These are phyloP conservation scores for Yamadazyma dendronema DNA, from an alignment of 1,139 yeast species.

Conservation along the genomic window DNA sequence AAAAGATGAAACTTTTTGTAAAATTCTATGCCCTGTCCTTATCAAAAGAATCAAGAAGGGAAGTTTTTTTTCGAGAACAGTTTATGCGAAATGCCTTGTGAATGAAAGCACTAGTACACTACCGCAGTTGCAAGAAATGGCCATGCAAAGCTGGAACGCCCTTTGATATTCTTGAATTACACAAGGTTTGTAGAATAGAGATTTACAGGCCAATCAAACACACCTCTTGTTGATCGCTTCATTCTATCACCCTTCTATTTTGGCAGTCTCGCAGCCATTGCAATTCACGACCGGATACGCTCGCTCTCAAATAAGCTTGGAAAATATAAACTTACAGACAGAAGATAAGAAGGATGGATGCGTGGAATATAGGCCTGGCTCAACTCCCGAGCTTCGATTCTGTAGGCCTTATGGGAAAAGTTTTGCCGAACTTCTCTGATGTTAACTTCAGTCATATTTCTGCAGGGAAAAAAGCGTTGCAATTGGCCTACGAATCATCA, in stretches of 20 bases:
- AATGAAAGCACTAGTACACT: too few relatives aligned
- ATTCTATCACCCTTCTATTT: too few relatives aligned
- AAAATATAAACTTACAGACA: background rate
- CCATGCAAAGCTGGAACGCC: too few relatives aligned
- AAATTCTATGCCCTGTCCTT: background rate
- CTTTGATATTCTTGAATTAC: too few relatives aligned
- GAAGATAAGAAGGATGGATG: slow-evolving; percentile 15
- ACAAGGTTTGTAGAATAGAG: too few relatives aligned
- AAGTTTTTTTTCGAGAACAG: background rate
- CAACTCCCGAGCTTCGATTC: slow-evolving; percentile 8
- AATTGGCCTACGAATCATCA: slow-evolving; percentile 20
- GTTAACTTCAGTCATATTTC: slow-evolving; percentile 41
- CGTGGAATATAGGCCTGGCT: slow-evolving; percentile 13
- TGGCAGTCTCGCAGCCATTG: background rate
- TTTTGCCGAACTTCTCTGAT: slow-evolving; percentile 28
- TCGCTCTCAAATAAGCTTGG: background rate
- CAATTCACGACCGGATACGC: background rate
- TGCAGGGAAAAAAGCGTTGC: slow-evolving; percentile 48
- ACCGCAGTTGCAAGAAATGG: too few relatives aligned
- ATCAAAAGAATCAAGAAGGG: background rate
- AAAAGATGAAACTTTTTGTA: too few relatives aligned
- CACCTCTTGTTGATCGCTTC: too few relatives aligned
- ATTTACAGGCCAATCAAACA: too few relatives aligned
- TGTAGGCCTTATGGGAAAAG: slow-evolving; percentile 7
- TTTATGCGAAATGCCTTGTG: too few relatives aligned